Percentiles rank a stretch among this genome's conserved stretches.
These are phyloP conservation scores for Suillus subalutaceus DNA, from an alignment of 768 basidiomycete species.

Conservation along the genomic window DNA sequence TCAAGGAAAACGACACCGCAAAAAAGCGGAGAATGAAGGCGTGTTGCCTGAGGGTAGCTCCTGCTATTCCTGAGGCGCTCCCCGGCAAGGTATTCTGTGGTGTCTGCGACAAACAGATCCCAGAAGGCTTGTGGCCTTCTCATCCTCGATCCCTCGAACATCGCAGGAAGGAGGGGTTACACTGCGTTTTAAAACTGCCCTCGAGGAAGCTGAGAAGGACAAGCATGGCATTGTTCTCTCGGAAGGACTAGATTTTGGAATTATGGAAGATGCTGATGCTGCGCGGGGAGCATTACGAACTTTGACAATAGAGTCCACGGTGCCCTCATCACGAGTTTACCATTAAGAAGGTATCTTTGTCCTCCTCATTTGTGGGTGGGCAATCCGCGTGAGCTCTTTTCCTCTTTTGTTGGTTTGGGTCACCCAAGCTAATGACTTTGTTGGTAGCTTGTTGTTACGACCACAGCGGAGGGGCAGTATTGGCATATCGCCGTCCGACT, in stretches of 20 bases:
- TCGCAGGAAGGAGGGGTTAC: constrained; percentile 39
- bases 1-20: constrained; percentile 20
- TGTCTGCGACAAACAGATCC: constrained; percentile 36
- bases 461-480: background rate
- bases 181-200: constrained; percentile 41
- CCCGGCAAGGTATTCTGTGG: constrained; percentile 30
- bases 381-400: constrained; percentile 12
- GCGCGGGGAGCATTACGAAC: constrained; percentile 14
- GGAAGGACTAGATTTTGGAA: constrained; percentile 51
- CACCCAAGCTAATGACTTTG: background rate
- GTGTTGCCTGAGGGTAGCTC: constrained; percentile 32
- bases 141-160: constrained; percentile 40
- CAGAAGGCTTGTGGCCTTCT: constrained; percentile 31
- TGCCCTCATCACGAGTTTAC: constrained; percentile 13
- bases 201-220: constrained; percentile 58
- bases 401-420: background rate
- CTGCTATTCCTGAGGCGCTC: constrained; percentile 29
- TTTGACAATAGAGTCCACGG: constrained; percentile 18
- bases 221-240: constrained; percentile 52
- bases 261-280: constrained; percentile 45
- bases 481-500: constrained; percentile 12
- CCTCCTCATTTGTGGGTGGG: constrained; percentile 4
- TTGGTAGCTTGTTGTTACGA: constrained; percentile 6
- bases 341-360: constrained; percentile 17
- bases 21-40: constrained; percentile 17